Evolutionary conservation across 495 filamentous ascomycete species (phyloP).

Genomic region (Bryoglossum gracile): DNA sequence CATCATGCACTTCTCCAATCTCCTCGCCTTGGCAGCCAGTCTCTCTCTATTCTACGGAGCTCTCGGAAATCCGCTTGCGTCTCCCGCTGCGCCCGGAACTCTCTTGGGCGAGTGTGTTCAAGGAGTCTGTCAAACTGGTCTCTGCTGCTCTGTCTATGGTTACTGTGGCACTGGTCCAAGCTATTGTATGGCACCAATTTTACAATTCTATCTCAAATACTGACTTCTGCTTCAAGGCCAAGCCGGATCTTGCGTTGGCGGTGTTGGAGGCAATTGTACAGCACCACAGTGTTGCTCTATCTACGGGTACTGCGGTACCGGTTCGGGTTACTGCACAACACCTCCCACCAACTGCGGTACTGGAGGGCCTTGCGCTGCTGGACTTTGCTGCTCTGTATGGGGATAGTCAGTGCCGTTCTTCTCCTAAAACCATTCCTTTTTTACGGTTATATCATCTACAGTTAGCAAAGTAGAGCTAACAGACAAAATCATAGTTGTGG

Average conservation of each 20-base stretch:
- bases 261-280: neutral
- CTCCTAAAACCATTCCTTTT: neutral
- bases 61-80: neutral
- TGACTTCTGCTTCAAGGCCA: neutral
- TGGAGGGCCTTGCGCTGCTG: neutral
- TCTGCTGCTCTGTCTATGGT: neutral
- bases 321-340: too few species aligned
- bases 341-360: too few species aligned
- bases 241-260: neutral
- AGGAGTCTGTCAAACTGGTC: neutral
- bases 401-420: neutral
- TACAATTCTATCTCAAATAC: neutral
- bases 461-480: neutral
- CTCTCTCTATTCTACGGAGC: neutral
- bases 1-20: neutral
- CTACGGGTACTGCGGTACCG: too few species aligned
- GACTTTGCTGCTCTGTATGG: neutral
- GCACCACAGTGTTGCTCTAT: neutral
- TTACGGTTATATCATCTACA: neutral
- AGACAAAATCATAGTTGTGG: neutral
- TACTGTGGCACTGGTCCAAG: conserved; percentile 1
- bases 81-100: neutral
- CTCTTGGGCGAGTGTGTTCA: neutral
- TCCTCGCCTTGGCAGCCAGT: neutral
- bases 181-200: neutral